phyloP scores from a whole-genome alignment of 2,329 filamentous ascomycete genomes.

The Hypoxylon rubiginosum region DNA sequence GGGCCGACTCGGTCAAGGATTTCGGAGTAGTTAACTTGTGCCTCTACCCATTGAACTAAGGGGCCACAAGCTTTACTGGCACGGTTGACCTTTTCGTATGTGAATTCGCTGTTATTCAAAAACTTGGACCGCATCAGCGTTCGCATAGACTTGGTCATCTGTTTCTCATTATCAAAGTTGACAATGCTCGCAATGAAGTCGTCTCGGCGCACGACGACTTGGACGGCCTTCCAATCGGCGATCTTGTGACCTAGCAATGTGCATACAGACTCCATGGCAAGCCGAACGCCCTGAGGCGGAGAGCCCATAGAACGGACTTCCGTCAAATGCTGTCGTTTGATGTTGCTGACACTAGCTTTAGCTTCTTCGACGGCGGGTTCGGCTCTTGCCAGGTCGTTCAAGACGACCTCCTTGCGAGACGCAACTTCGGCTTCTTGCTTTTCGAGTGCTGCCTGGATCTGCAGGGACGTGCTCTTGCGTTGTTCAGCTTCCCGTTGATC shows the following conservation, averaged over 20 bases:
- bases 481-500: conserved; percentile 96
- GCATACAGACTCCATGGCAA: conserved; percentile 96
- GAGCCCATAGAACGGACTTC: conserved; percentile 98
- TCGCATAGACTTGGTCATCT: conserved; percentile 88
- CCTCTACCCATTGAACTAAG: conserved; percentile 95
- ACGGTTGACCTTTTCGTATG: conserved; percentile 94
- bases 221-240: conserved; percentile 91
- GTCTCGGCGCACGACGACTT: conserved; percentile 88
- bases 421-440: conserved; percentile 92
- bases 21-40: conserved; percentile 97
- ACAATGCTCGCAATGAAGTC: conserved; percentile 99
- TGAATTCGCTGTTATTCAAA: conserved; percentile 93
- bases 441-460: conserved; percentile 89
- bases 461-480: conserved; percentile 86
- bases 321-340: conserved; percentile 96
- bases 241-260: conserved; percentile 92
- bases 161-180: conserved; percentile 93
- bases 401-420: conserved; percentile 83
- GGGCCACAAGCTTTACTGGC: conserved; percentile 97
- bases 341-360: conserved; percentile 96
- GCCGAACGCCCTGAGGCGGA: conserved; percentile 88
- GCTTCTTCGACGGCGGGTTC: conserved; percentile 95
- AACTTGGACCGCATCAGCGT: conserved; percentile 94
- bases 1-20: conserved; percentile 96
- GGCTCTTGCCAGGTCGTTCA: conserved; percentile 88